A percentile compares a stretch with the other conserved stretches of the same genome.
Conservation (phyloP, 1,139 yeast species). For the Groenewaldozyma auringiensis region DNA sequence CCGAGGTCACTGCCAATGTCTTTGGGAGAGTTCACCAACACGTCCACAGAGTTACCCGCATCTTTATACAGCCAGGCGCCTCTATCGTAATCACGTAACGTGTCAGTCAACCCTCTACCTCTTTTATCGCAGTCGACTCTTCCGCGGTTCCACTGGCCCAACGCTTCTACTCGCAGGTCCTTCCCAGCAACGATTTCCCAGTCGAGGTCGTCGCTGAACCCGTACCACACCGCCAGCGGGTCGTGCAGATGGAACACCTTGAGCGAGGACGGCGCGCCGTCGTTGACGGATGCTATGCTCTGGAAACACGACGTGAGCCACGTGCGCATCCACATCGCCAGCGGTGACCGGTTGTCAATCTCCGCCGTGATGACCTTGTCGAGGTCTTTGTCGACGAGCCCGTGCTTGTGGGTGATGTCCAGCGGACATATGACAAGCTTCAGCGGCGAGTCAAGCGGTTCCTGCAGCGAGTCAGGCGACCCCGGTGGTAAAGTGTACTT, state of each 20-base stretch:
- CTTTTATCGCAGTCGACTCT: slow-evolving; percentile 32
- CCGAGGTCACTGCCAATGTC: slow-evolving; percentile 16
- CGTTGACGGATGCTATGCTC: slow-evolving; percentile 21
- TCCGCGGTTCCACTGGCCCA: slow-evolving; percentile 35
- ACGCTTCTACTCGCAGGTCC: slow-evolving; percentile 36
- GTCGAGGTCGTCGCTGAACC: slow-evolving; percentile 18
- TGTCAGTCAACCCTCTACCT: slow-evolving; percentile 24
- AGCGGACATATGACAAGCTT: slow-evolving; percentile 32
- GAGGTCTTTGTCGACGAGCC: slow-evolving; percentile 22
- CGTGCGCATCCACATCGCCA: slow-evolving; percentile 30
- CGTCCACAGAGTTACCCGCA: slow-evolving; percentile 26
- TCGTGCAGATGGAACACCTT: slow-evolving; percentile 31
- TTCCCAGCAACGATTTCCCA: slow-evolving; percentile 25
- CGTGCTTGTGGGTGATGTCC: slow-evolving; percentile 33
- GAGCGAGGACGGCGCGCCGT: background rate
- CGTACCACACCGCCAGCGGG: slow-evolving; percentile 36
- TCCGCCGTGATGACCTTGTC: slow-evolving; percentile 11
- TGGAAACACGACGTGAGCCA: slow-evolving; percentile 32
- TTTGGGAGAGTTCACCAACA: slow-evolving; percentile 24
- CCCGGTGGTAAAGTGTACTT: slow-evolving; percentile 25
- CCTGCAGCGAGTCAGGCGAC: slow-evolving; percentile 15
- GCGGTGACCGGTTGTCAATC: slow-evolving; percentile 23
- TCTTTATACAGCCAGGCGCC: slow-evolving; percentile 24
- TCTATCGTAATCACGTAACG: slow-evolving; percentile 19
- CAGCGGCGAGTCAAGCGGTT: slow-evolving; percentile 20